Base-by-base conservation (phyloP, 768 basidiomycete species). In the Amyloporia xantha region DNA sequence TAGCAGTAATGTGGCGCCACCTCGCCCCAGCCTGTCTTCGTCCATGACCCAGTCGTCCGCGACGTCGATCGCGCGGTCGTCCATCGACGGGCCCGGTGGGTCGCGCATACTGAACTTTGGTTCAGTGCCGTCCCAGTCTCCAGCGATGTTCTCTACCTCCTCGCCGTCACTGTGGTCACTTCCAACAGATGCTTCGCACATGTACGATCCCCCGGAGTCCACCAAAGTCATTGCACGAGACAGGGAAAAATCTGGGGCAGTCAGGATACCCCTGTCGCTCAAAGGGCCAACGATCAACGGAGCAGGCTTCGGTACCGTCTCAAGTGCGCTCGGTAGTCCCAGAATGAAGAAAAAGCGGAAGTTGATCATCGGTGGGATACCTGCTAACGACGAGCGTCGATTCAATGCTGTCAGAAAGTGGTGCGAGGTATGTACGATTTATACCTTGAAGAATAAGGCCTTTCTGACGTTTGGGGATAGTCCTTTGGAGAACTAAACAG, bases 401-500 rank as follows among this genome's bases (percentile, higher is more conserved):
- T 77, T 85, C 57, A 84, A 88, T 33, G 84, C 74, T 2, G 71
- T 83, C 11, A 82, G 79, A 58, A 72, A 69, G 51, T 90, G 87
- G 87, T 90, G 87, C 57, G 84, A 86, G 72, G 84, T 86, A 60
- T 45, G 74, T 63, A 1, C 17, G 20, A n/a, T n/a, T n/a, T n/a
- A n/a, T n/a, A n/a, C n/a, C n/a, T n/a, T n/a, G n/a, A n/a, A n/a
- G n/a, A n/a, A 25, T 42, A 20, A 53, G n/a, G 11, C 23, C n/a
- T 19, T 47, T 30, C 24, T 26, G 26, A 47, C 27, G 47, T n/a
- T 24, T 47, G 5, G 11, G n/a, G 11, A 12, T 28, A 86, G 85
- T 78, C 72, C 54, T 90, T 90, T 65, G 87, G 87, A 36, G 85
- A 86, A 66, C 65, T 90, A 10, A 80, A 76, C 55, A 79, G 81